Base-by-base conservation (phyloP, 2,329 filamentous ascomycete species). In the Xylaria sp. region DNA sequence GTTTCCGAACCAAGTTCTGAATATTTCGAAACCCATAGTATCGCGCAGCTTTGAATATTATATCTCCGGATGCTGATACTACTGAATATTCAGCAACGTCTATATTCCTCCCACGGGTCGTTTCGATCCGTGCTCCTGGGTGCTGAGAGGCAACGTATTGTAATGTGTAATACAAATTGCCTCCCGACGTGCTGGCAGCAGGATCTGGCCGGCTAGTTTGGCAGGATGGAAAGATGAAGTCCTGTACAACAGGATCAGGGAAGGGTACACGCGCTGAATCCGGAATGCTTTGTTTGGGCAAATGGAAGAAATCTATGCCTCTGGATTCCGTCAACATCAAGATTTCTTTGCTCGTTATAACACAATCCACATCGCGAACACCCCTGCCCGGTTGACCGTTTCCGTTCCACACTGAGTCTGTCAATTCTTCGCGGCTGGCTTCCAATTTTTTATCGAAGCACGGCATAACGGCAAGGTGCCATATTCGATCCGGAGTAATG, bases 391-490 rank as follows among this genome's bases (percentile, higher is more conserved):
- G 83, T 57, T 77, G 78, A 15, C 82, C 84, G 62, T 82, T 82
- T 50, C 81, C 84, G 63, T 81, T 84, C 94, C 94, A 98, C 18
- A 89, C 88, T 7, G 87, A 83, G 78, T 95, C 92, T 0, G 94
- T 98, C 48, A 99, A 87, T 81, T 99, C 96, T 80, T 94, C 91
- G 63, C 96, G 90, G 75, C 94, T 97, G 7, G 96, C 96, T 82
- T 99, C 96, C 34, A 99, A 87, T 81, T 99, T 99, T 85, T 99
- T 99, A 81, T 99, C 96, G 80, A 99, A 98, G 80, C 96, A 99
- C 23, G 96, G 96, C 96, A 99, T 99, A 55, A 99, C 87, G 13
- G 95, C 94, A 63, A 98, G 82, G 80, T 98, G 95, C 93, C 95
- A 99, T 78, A 99, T 94, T 74, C 90, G 89, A 71, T 91, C 90